Evolutionary conservation across 306 rosid species (phyloP), one percentile per base, ranked within the genome.

Genomic region (Begonia masoniana): DNA sequence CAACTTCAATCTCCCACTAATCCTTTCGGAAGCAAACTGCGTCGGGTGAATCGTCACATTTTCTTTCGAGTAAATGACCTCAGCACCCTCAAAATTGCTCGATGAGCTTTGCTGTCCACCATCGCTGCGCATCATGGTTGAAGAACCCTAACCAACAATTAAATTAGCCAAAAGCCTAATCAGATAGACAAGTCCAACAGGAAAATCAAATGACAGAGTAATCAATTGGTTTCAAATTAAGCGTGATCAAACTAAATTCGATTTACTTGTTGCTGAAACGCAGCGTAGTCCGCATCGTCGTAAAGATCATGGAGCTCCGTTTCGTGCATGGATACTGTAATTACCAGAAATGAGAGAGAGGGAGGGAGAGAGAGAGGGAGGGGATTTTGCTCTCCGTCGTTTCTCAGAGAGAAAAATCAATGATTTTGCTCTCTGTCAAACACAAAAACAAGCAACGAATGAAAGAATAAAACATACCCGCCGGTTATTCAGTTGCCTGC

Each of bases 41-140:
- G 94, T 81, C 19, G 99, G 96, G 60, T 86, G 99, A 78, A 92
- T 92, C n/a, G 96, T 71, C 17, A 92, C 99, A 61, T 92, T 92
- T 16, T 86, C 99, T 68, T 92, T 92, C 61, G 13, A 15, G 71
- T 61, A 92, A 45, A 92, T 76, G 60, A 81, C 60, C 64, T 86
- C 88, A 15, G 88, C 87, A 46, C 77, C 92, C 0, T 81, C 94
- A 9, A 62, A 65, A 39, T 84, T 93, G 73, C 81, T 76, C 6
- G 82, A 66, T 35, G 93, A 74, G 74, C 85, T 82, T 60, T 68
- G 87, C 35, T 67, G 83, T 8, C 80, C 49, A 62, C 93, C 78
- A 16, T 83, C 82, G 76, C 69, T 71, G 36, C 63, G 71, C 77
- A 79, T 77, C 66, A 81, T 50, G 78, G 86, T 81, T 13, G 79